Evolutionary conservation across 1,284 basidiomycete genomes (phyloP).

Genomic region (Papiliotrema laurentii): DNA sequence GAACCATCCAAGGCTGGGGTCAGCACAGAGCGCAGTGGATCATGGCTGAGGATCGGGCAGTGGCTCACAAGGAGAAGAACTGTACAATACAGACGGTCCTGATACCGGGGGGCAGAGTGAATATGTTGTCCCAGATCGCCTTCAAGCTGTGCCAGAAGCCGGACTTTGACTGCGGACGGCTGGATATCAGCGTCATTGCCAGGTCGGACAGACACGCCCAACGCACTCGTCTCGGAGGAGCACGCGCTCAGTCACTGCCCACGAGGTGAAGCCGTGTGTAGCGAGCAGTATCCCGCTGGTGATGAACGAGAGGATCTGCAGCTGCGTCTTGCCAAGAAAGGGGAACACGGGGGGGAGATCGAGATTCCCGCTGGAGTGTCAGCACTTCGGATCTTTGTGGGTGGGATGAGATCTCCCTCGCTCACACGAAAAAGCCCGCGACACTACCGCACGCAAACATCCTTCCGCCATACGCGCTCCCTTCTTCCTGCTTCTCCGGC

Average conservation of each 20-base stretch:
- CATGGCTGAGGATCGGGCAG: background rate
- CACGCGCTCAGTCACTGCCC: slow-evolving; percentile 71
- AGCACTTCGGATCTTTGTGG: too few relatives aligned
- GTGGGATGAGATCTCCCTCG: too few relatives aligned
- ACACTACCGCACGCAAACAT: slow-evolving; percentile 81
- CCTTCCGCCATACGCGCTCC: slow-evolving; percentile 91
- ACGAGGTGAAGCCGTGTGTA: slow-evolving; percentile 56
- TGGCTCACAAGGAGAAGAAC: slow-evolving; percentile 68
- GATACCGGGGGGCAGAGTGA: slow-evolving; percentile 67
- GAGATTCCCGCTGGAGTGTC: slow-evolving; percentile 64
- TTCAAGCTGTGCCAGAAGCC: slow-evolving; percentile 34
- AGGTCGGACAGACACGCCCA: background rate
- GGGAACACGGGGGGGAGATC: slow-evolving; percentile 63
- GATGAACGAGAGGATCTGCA: slow-evolving; percentile 62
- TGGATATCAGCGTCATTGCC: slow-evolving; percentile 13
- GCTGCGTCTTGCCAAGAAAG: slow-evolving; percentile 64
- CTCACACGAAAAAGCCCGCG: slow-evolving; percentile 78
- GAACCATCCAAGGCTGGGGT: slow-evolving; percentile 73
- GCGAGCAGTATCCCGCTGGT: slow-evolving; percentile 49
- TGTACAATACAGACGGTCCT: slow-evolving; percentile 71
- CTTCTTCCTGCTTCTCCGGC: slow-evolving; percentile 68
- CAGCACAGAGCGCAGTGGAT: slow-evolving; percentile 1
- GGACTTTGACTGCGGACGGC: slow-evolving; percentile 39
- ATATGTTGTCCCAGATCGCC: slow-evolving; percentile 62
- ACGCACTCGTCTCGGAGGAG: slow-evolving; percentile 55